phyloP scores from a whole-genome alignment of 305 asterid genomes.

The Fraxinus angustifolia region DNA sequence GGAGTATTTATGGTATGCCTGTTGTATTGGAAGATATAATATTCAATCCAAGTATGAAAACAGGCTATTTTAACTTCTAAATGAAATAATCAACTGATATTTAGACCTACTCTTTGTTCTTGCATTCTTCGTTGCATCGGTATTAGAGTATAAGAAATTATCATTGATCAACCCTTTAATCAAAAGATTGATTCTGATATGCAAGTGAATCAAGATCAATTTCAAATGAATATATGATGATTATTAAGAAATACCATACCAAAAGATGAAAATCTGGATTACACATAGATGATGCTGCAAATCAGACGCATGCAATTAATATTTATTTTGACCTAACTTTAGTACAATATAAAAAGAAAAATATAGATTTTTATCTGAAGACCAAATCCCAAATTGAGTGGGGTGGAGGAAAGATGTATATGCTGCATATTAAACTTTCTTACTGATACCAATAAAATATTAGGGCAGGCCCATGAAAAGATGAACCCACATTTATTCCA shows the following conservation, averaged over 20 bases:
- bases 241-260: not conserved
- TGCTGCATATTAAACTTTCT: not conserved
- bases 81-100: too few relatives aligned
- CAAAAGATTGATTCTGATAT: not conserved
- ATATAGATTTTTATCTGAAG: not conserved
- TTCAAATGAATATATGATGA: not conserved
- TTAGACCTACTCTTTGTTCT: not conserved
- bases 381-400: not conserved
- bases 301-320: not conserved
- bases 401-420: not conserved
- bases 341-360: not conserved
- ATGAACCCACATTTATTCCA: conserved; percentile 30
- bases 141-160: not conserved
- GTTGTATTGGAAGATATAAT: not conserved
- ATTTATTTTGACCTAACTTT: not conserved
- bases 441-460: not conserved
- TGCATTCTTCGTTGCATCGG: not conserved
- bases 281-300: not conserved
- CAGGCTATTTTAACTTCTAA: too few relatives aligned
- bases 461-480: conserved; percentile 25
- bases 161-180: too few relatives aligned
- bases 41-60: not conserved
- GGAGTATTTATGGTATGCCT: not conserved
- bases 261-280: not conserved
- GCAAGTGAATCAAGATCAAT: not conserved